A percentile compares a stretch with the other conserved stretches of the same genome.
Evolutionary conservation across 148 eudicot species (phyloP).

Genomic region (Spergularia marina): DNA sequence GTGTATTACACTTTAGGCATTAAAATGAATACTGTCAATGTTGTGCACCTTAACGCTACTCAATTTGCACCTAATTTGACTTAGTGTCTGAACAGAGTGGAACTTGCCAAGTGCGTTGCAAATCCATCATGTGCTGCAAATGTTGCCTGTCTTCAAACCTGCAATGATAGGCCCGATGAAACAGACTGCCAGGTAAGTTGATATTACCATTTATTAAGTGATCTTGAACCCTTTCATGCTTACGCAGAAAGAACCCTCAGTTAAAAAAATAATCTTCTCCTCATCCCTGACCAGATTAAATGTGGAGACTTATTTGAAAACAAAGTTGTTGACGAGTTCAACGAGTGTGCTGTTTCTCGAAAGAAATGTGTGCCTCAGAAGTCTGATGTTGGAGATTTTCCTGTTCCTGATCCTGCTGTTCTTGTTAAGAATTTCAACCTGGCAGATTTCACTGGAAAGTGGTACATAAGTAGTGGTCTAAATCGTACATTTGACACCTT

Average conservation of each 20-base stretch:
- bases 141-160: slow-evolving; percentile 95
- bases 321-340: slow-evolving; percentile 91
- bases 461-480: slow-evolving; percentile 87
- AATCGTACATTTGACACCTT: slow-evolving; percentile 88
- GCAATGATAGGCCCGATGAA: slow-evolving; percentile 94
- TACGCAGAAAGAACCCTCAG: not conserved
- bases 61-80: slow-evolving; percentile 17
- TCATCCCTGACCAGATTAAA: slow-evolving; percentile 55
- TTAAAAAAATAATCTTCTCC: not conserved
- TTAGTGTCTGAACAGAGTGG: slow-evolving; percentile 47
- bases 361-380: slow-evolving; percentile 94
- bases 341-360: slow-evolving; percentile 93
- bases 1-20: not conserved
- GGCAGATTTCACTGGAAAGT: slow-evolving; percentile 72
- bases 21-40: not conserved
- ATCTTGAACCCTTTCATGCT: not conserved
- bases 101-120: slow-evolving; percentile 91
- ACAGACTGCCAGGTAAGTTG: slow-evolving; percentile 88
- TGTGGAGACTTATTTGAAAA: slow-evolving; percentile 97
- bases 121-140: slow-evolving; percentile 99
- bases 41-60: not conserved
- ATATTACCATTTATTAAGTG: not conserved
- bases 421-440: slow-evolving; percentile 71
- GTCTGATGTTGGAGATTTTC: slow-evolving; percentile 95
- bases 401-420: slow-evolving; percentile 65